Conservation (phyloP, 768 basidiomycete species). For the Boletus rufocinnamomeus region DNA sequence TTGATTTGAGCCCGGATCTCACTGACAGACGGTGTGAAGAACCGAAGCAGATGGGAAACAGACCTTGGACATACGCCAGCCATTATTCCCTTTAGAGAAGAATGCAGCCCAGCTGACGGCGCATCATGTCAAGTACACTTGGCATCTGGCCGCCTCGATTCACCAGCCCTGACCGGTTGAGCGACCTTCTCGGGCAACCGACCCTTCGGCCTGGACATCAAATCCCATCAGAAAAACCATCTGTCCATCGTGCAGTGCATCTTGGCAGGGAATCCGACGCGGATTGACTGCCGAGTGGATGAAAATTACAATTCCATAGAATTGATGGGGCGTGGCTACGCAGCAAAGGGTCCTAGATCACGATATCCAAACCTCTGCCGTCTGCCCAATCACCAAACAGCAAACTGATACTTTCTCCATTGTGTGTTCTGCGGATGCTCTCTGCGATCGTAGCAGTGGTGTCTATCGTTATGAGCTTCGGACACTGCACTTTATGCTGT, state of each 20-base stretch:
- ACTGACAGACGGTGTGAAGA: no score
- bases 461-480: constrained; percentile 88
- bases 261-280: neutral
- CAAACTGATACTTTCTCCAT: constrained; percentile 89
- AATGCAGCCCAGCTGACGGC: no score
- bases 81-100: no score
- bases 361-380: constrained; percentile 33
- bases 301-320: neutral
- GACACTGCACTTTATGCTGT: constrained; percentile 58
- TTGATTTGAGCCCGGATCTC: no score
- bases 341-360: constrained; percentile 12
- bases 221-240: neutral
- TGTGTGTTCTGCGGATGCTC: constrained; percentile 92
- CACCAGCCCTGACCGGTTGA: neutral
- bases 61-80: no score
- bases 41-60: no score
- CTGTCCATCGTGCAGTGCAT: neutral
- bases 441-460: constrained; percentile 92
- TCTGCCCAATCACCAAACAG: constrained; percentile 85
- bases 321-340: neutral
- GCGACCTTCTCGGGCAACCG: neutral
- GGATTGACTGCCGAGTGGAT: neutral
- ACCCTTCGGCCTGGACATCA: neutral
- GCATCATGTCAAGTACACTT: no score
- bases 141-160: no score